phyloP scores from a whole-genome alignment of 805 yeast genomes.

The Lipomyces orientalis region DNA sequence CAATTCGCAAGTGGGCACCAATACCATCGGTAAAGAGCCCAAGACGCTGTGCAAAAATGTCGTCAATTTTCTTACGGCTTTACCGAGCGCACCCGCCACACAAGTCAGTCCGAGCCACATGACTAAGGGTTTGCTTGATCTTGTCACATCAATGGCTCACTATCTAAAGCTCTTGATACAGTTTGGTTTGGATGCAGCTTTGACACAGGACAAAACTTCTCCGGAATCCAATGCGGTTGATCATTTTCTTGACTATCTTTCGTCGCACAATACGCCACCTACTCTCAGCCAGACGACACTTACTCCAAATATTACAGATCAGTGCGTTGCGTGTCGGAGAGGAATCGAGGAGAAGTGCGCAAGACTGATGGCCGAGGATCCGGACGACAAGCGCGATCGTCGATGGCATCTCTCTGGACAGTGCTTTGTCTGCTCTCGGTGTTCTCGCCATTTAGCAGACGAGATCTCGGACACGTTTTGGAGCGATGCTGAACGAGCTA shows the following conservation, averaged over 20 bases:
- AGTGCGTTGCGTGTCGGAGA: conserved; percentile 71
- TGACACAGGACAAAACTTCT: conserved; percentile 61
- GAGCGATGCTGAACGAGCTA: conserved; percentile 43
- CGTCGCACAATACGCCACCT: conserved; percentile 40
- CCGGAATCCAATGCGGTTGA: conserved; percentile 68
- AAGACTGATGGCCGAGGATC: conserved; percentile 8
- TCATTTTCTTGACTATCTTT: conserved; percentile 61
- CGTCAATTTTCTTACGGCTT: conserved; percentile 83
- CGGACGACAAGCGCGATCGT: conserved; percentile 46
- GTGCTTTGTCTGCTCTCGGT: conserved; percentile 72
- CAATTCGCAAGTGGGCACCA: conserved; percentile 2
- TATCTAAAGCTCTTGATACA: conserved; percentile 84
- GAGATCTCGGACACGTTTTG: conserved; percentile 51
- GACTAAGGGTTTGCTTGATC: conserved; percentile 60
- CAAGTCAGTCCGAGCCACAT: conserved; percentile 38
- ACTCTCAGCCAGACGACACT: conserved; percentile 16
- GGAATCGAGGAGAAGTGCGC: conserved; percentile 69
- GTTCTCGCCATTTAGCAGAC: conserved; percentile 53
- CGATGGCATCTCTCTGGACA: conserved; percentile 74
- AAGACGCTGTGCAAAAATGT: conserved; percentile 86
- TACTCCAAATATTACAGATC: conserved; percentile 55
- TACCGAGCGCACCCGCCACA: conserved; percentile 61
- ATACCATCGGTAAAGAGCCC: conserved; percentile 60
- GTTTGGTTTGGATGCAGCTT: conserved; percentile 75
- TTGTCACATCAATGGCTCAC: conserved; percentile 91